Base-by-base conservation (phyloP, 2,329 filamentous ascomycete species). In the Myriosclerotinia curreyana region DNA sequence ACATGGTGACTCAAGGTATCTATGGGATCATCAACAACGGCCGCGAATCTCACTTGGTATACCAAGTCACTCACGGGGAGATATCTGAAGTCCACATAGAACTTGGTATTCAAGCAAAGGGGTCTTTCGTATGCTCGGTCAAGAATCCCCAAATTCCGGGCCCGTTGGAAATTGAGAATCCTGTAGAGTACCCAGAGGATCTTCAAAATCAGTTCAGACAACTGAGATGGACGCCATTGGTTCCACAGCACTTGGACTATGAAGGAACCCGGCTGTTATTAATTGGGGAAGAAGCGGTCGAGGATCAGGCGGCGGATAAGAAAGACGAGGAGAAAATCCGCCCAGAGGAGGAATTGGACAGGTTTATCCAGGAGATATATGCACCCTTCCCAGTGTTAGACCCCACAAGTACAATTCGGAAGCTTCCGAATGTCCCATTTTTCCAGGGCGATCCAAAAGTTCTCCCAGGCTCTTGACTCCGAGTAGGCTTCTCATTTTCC, bases 1-100 rank as follows among this genome's bases (percentile, higher is more conserved):
- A 89, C 1, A 88, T 90, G 1, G 87, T 83, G 28, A 0, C 90
- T 90, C 0, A 81, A 74, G 93, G 92, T 0, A 86, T 96, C 0
- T 96, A 96, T 71, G 89, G 88, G 0, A 86, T 96, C 60, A 91
- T 88, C 0, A 85, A 83, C 2, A 91, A 88, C 0, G 86, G 86
- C 1, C 80, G 87, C 0, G 84, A 89, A 55, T 90, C 86, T 2
- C 92, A 96, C 70, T 79, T 97, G 11, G 89, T 83, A 0, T 96
- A 96, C 72, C 83, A 92, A 65, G 78, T 92, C 55, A 96, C 91
- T 0, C 81, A 94, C 36, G 91, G 92, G 3, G 78, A 89, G 65
- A 74, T 90, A 1, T 88, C 87, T 0, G 84, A 91, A 58, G 81
- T 95, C 0, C 92, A 96, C 75, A 80, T 84, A 48, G 86, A 91